A percentile compares a stretch with the other conserved stretches of the same genome.
phyloP scores from a whole-genome alignment of 495 filamentous ascomycete genomes.

The Rhypophila decipiens region DNA sequence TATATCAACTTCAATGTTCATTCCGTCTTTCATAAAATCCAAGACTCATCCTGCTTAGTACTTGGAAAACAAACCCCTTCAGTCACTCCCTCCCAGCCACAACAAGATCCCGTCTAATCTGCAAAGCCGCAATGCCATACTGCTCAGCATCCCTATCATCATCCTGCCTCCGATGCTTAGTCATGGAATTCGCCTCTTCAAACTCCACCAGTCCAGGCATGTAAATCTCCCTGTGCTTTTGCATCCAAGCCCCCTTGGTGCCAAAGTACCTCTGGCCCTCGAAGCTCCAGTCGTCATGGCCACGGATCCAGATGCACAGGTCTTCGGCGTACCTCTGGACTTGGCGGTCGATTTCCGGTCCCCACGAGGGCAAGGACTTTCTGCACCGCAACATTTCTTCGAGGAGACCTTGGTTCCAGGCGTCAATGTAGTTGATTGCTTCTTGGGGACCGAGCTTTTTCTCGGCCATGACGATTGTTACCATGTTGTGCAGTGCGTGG shows the following conservation, averaged over 20 bases:
- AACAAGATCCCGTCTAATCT: no score
- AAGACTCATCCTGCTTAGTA: no score
- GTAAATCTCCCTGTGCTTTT: neutral
- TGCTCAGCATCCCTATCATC: no score
- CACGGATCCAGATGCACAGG: conserved; percentile 2
- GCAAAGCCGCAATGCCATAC: no score
- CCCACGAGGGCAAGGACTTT: neutral
- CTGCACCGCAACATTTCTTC: conserved; percentile 1
- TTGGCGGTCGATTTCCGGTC: conserved; percentile 5
- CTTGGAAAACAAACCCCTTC: no score
- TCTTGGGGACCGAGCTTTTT: neutral
- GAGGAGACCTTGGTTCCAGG: conserved; percentile 4
- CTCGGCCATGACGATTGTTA: conserved; percentile 6
- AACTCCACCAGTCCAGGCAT: no score
- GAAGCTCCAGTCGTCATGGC: conserved; percentile 5
- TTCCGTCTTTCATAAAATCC: no score
- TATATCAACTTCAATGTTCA: no score
- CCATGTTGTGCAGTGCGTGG: conserved; percentile 11
- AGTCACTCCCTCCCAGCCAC: no score
- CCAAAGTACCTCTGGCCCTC: conserved; percentile 8
- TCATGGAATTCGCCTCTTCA: no score
- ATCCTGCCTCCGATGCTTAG: no score
- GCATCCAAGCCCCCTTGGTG: neutral
- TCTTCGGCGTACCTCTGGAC: conserved; percentile 5
- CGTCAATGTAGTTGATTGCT: conserved; percentile 1